phyloP scores from a whole-genome alignment of 1,284 basidiomycete genomes.

The Trichosporon inkin region DNA sequence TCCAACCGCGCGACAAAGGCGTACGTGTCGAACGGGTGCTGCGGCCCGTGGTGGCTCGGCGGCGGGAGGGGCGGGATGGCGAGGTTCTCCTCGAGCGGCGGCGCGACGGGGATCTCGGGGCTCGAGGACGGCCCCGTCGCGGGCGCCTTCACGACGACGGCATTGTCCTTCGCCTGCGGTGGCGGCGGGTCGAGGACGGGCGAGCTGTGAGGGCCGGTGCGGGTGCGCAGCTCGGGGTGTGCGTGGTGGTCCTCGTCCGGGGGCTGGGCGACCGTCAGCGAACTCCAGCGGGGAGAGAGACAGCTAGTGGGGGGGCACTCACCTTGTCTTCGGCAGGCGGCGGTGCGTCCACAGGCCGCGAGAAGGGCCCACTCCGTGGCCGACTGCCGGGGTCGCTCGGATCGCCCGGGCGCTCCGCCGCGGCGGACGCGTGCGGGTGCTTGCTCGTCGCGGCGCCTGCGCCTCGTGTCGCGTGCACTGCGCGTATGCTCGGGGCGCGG shows the following conservation, averaged over 20 bases:
- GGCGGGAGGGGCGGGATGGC: not conserved
- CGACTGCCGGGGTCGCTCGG: not conserved
- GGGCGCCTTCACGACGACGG: not conserved
- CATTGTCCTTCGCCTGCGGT: not conserved
- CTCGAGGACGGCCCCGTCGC: conserved; percentile 4
- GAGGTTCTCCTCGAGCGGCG: not conserved
- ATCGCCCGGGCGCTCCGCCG: not conserved
- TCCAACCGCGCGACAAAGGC: conserved; percentile 47
- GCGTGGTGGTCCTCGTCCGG: not conserved
- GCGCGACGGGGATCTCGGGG: not conserved
- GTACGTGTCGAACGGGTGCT: conserved; percentile 50
- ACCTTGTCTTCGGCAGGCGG: not conserved
- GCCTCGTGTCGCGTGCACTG: too few species aligned
- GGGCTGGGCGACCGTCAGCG: too few species aligned
- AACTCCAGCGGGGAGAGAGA: too few species aligned
- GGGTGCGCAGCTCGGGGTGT: not conserved
- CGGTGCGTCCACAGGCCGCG: not conserved
- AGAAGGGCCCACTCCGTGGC: not conserved
- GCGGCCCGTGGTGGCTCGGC: conserved; percentile 1
- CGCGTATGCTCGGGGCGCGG: too few species aligned
- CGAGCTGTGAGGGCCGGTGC: not conserved
- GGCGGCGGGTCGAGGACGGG: not conserved
- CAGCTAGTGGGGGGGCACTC: too few species aligned
- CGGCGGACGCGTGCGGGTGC: too few species aligned
- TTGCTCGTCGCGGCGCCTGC: too few species aligned